Base-by-base conservation (phyloP, 768 basidiomycete genomes). In the Mrakia frigida region DNA sequence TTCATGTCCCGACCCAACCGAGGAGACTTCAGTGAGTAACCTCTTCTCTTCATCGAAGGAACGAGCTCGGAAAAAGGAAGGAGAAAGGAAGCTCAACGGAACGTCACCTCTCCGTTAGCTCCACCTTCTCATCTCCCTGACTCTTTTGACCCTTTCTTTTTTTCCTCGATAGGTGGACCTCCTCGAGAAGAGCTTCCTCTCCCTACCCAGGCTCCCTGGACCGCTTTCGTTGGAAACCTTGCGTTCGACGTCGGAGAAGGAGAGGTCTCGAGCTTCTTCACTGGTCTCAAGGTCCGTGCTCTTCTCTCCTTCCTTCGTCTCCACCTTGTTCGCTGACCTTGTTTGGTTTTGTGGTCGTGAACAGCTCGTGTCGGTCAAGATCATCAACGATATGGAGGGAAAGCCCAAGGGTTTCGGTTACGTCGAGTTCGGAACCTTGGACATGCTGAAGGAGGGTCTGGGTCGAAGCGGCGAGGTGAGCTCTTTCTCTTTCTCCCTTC, bases 321-420 rank as follows among this genome's bases (percentile, higher is more conserved):
- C 39, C 28, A 0, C 69, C 31, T 33, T 33, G 28, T 56, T 23
- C 18, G 31, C 23, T 31, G 70, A 33, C 6, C 25, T 31, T 5
- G 31, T 10, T n/a, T 37, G 9, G 37, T 41, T 2, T 67, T 16
- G 21, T 31, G 31, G 41, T 33, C 46, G 69, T 23, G 43, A 75
- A 31, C 81, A 93, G 91, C 87, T 90, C 78, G 91, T 91, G 82
- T 90, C 90, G 28, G 88, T 93, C 79, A 95, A 98, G 86, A 92
- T 98, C 78, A 96, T 98, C 84, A 90, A 88, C 82, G 95, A 95
- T 80, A 87, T 89, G 76, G 94, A 95, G 73, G 94, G 95, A 69
- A 94, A 93, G 82, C 93, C 95, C 28, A 98, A 98, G 84, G 97
- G 97, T 0, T 98, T 98, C 84, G 97, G 96, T 46, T 98, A 99